phyloP scores from a whole-genome alignment of 2,329 filamentous ascomycete species.

The Phaeosphaeria sp. region DNA sequence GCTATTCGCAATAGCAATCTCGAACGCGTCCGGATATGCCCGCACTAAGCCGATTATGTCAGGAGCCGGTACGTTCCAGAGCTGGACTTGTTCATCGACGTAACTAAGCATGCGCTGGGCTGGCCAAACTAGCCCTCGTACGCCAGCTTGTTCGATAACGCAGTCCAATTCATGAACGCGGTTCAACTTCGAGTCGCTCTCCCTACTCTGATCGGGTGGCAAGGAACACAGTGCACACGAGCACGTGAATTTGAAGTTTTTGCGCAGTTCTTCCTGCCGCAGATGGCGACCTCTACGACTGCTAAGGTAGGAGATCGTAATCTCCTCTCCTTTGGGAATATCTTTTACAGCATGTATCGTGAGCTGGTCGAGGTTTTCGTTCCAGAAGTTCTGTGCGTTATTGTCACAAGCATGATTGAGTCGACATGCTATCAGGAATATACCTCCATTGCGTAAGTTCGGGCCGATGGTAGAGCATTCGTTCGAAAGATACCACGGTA shows the following conservation, averaged over 20 bases:
- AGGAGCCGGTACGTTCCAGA: slow-evolving; percentile 32
- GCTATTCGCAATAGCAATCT: slow-evolving; percentile 36
- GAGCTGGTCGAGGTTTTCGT: slow-evolving; percentile 32
- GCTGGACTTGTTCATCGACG: slow-evolving; percentile 32
- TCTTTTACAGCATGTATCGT: slow-evolving; percentile 14
- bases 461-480: slow-evolving; percentile 40
- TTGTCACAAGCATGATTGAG: slow-evolving; percentile 50
- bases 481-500: slow-evolving; percentile 35
- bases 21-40: slow-evolving; percentile 33
- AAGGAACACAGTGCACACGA: slow-evolving; percentile 48
- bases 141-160: slow-evolving; percentile 26
- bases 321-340: slow-evolving; percentile 43
- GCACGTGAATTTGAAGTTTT: slow-evolving; percentile 46
- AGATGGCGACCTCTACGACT: background rate
- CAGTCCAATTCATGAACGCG: slow-evolving; percentile 24
- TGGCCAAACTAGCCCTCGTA: slow-evolving; percentile 12
- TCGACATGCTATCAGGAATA: slow-evolving; percentile 45
- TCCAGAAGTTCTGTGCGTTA: slow-evolving; percentile 48
- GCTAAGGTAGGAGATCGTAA: too few species aligned
- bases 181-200: slow-evolving; percentile 41
- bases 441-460: slow-evolving; percentile 27
- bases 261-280: slow-evolving; percentile 6
- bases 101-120: slow-evolving; percentile 22
- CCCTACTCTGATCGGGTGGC: slow-evolving; percentile 33
- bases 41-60: slow-evolving; percentile 23